Base-by-base conservation (phyloP, 345 rosid genomes). In the Eucalyptus pauciflora region DNA sequence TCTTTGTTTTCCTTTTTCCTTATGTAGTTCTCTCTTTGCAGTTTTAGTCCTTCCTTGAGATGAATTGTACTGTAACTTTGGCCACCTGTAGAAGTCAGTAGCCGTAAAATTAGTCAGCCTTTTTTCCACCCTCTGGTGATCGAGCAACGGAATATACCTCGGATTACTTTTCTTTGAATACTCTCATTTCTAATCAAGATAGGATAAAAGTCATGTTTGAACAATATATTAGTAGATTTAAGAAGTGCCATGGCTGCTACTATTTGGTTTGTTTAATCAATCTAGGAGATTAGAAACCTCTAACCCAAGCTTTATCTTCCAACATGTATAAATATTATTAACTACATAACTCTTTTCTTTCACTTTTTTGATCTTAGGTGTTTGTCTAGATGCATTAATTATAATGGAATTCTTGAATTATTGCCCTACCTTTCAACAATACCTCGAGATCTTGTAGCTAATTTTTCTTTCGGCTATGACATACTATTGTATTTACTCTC, bases 61-160 rank as follows among this genome's bases (percentile, higher is more conserved):
- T 41, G 48, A 18, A 71, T 37, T 71, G 81, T 37, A 37, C 81
- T 33, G 81, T 27, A 71, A 37, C 81, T 37, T 37, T 71, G 81
- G 81, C 46, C 6, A 43, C 13, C 2, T 18, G 46, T 71, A 5
- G 80, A 69, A 33, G 80, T 33, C 45, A 33, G 17, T 33, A 18
- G 46, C 46, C 2, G 25, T 71, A 18, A 33, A 71, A 71, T 71
- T 71, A 71, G 46, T 71, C 37, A 71, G 46, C 25, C 45, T 5
- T 37, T 18, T 71, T 37, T 37, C 13, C 13, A 24, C 27, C 46
- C 25, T 71, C 7, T 12, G 7, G 8, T 71, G 46, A 37, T 37
- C 18, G 81, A 22, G 83, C 48, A 0, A 76, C 5, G 12, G 8
- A 1, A 10, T 0, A 20, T 76, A 20, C 6, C 4, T 17, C 12